Conservation (phyloP, 2,329 filamentous ascomycete species). For the Dothiorella sarmentorum region DNA sequence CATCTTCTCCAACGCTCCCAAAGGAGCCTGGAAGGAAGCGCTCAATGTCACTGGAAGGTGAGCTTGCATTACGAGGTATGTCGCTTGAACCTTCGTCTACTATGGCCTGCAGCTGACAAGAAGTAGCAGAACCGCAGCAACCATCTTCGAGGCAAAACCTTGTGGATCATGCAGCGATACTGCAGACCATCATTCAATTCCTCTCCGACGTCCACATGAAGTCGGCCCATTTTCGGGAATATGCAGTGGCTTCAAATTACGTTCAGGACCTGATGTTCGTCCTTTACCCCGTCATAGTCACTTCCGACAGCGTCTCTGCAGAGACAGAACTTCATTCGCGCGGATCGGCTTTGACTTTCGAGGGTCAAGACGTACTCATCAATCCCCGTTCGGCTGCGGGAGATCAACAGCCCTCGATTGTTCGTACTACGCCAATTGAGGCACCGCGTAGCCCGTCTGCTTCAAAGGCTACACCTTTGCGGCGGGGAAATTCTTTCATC, state of each 20-base stretch:
- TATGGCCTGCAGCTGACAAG: neutral
- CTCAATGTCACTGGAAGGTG: conserved; percentile 65
- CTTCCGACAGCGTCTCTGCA: conserved; percentile 75
- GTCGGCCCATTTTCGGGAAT: conserved; percentile 77
- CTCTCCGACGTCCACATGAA: conserved; percentile 73
- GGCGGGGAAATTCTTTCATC: conserved; percentile 86
- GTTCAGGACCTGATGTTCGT: conserved; percentile 73
- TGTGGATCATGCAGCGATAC: conserved; percentile 59
- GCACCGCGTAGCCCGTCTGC: conserved; percentile 31
- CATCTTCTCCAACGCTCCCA: neutral
- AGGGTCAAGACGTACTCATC: conserved; percentile 80
- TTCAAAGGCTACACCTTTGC: conserved; percentile 60
- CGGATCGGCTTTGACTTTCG: conserved; percentile 77
- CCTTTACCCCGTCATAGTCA: conserved; percentile 84
- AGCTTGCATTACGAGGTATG: conserved; percentile 43
- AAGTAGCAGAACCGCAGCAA: neutral
- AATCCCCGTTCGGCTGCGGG: conserved; percentile 65
- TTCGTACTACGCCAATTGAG: conserved; percentile 65
- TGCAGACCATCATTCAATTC: conserved; percentile 76
- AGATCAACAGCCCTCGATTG: conserved; percentile 59
- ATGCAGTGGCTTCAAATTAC: conserved; percentile 75
- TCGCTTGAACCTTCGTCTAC: neutral
- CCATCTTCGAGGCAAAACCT: conserved; percentile 29
- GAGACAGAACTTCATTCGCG: conserved; percentile 84
- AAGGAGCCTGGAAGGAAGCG: conserved; percentile 47